phyloP scores from a whole-genome alignment of 768 basidiomycete genomes.

The Mrakia hoshinonis region DNA sequence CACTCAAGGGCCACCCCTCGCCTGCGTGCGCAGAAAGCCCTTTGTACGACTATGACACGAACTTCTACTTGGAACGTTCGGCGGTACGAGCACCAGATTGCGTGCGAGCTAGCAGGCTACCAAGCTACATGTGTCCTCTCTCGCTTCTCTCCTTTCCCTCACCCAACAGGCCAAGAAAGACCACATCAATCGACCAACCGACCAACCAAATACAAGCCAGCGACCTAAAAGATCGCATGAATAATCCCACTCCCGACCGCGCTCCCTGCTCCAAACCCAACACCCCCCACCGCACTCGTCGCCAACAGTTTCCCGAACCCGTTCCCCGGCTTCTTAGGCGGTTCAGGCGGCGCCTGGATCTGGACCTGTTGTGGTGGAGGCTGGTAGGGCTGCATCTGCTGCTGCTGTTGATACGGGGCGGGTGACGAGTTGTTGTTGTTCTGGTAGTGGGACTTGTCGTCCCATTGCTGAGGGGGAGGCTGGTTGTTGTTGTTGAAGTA shows the following conservation, averaged over 20 bases:
- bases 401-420: background rate
- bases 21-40: background rate
- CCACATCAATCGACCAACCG: background rate
- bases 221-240: slow-evolving; percentile 2
- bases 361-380: background rate
- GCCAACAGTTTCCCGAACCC: slow-evolving; percentile 14
- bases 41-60: background rate
- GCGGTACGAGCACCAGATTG: too few species aligned
- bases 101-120: too few species aligned
- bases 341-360: background rate
- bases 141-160: too few species aligned
- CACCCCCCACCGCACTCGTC: slow-evolving; percentile 10
- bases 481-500: slow-evolving; percentile 1
- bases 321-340: slow-evolving; percentile 1
- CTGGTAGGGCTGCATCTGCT: slow-evolving; percentile 15
- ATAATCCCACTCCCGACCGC: slow-evolving; percentile 2
- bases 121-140: too few species aligned
- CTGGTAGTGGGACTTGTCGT: background rate
- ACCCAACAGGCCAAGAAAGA: background rate
- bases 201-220: too few species aligned
- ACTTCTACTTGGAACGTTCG: too few species aligned
- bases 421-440: background rate
- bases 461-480: background rate
- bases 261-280: slow-evolving; percentile 15
- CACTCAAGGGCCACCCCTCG: background rate